Percentiles rank a stretch among this genome's conserved stretches.
phyloP scores from a whole-genome alignment of 2,329 filamentous ascomycete genomes.

The Escovopsis weberi region DNA sequence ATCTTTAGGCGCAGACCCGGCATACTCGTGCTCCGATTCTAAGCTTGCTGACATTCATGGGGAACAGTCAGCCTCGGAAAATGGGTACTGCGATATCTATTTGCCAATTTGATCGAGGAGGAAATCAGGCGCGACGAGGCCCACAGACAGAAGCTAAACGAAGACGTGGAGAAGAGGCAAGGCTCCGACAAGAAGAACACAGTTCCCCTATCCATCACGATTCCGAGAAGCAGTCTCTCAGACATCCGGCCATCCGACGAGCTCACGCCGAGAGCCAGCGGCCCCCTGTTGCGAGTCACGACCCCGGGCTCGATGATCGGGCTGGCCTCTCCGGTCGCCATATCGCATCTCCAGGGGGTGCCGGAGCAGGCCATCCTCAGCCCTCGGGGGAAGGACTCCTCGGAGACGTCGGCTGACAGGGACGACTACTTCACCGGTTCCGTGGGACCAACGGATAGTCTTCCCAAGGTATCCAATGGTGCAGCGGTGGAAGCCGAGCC shows the following conservation, averaged over 20 bases:
- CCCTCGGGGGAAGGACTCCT: constrained; percentile 42
- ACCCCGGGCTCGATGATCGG: constrained; percentile 71
- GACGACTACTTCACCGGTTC: constrained; percentile 67
- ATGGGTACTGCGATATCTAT: constrained; percentile 89
- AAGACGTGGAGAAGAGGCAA: constrained; percentile 43
- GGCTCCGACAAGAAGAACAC: constrained; percentile 37
- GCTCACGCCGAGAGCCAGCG: constrained; percentile 50
- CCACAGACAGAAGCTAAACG: constrained; percentile 55
- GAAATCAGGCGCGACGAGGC: constrained; percentile 70
- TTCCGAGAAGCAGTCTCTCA: constrained; percentile 20
- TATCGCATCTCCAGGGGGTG: constrained; percentile 27
- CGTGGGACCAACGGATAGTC: constrained; percentile 32
- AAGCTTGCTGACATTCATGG: constrained; percentile 10
- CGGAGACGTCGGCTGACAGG: constrained; percentile 46
- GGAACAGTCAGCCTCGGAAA: constrained; percentile 81
- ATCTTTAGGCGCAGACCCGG: constrained; percentile 18
- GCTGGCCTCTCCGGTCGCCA: constrained; percentile 49
- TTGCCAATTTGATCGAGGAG: constrained; percentile 77
- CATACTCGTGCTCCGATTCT: too few species aligned
- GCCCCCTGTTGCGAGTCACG: constrained; percentile 42
- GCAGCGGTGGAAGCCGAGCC: constrained; percentile 24
- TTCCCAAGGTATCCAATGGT: neutral
- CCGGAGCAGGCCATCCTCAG: constrained; percentile 31
- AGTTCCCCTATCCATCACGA: constrained; percentile 42
- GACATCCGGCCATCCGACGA: constrained; percentile 29